Conservation (phyloP, 768 basidiomycete species). For the Amanita muscaria region DNA sequence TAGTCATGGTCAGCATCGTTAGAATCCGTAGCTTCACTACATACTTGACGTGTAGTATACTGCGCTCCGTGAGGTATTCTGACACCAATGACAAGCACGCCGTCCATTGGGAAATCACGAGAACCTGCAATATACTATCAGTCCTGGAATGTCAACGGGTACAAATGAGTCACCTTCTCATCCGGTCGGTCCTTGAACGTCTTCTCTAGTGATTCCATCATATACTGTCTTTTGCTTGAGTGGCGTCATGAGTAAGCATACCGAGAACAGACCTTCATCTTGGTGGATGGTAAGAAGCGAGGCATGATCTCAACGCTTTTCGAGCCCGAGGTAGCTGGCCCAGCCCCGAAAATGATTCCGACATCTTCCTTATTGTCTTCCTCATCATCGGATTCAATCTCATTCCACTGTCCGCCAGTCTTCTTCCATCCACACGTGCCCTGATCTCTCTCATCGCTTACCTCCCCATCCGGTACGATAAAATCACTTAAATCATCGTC, state of each 20-base stretch:
- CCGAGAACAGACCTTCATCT: conserved; percentile 51
- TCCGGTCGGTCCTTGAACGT: conserved; percentile 40
- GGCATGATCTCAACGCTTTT: conserved; percentile 38
- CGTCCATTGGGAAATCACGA: conserved; percentile 70
- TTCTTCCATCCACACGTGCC: too few species aligned
- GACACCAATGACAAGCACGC: conserved; percentile 55
- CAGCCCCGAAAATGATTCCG: conserved; percentile 25
- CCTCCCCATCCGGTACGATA: conserved; percentile 15
- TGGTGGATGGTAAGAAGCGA: conserved; percentile 58
- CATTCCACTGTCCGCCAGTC: background rate
- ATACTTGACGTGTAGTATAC: conserved; percentile 48
- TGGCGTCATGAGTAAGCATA: background rate
- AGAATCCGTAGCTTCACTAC: conserved; percentile 5
- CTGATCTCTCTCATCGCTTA: conserved; percentile 16
- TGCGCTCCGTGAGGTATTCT: conserved; percentile 45
- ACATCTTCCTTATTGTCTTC: conserved; percentile 46
- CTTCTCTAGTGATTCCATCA: conserved; percentile 48
- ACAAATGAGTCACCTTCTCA: conserved; percentile 62
- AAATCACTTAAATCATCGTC: conserved; percentile 14
- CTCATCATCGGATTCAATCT: conserved; percentile 28
- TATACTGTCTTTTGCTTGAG: conserved; percentile 26
- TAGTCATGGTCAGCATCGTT: conserved; percentile 12
- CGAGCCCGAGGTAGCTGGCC: conserved; percentile 17
- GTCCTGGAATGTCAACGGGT: too few species aligned
- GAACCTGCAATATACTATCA: conserved; percentile 48